phyloP scores from a whole-genome alignment of 371 early-diverging fungal genomes.

The Actinomortierella ambigua region DNA sequence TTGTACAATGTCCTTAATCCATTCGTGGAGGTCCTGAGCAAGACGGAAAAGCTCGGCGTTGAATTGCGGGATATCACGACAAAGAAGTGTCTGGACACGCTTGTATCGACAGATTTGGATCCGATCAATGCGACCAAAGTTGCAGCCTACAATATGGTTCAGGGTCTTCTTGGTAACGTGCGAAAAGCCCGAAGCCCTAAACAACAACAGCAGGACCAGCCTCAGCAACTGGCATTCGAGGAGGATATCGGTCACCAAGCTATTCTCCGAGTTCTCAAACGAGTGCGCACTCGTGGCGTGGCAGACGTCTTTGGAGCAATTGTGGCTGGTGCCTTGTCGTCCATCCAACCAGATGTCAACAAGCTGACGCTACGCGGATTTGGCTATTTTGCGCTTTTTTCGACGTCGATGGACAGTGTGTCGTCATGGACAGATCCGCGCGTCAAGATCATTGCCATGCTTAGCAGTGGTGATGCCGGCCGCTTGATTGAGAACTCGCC shows the following conservation, averaged over 20 bases:
- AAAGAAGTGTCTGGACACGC: conserved; percentile 19
- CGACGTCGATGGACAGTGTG: conserved; percentile 44
- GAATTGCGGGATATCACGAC: conserved; percentile 31
- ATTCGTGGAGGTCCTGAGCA: conserved; percentile 19
- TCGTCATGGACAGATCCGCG: conserved; percentile 34
- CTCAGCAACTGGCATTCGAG: not conserved
- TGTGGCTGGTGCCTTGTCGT: conserved; percentile 35
- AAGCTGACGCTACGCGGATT: conserved; percentile 42
- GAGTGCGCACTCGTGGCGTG: conserved; percentile 33
- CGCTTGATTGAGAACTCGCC: conserved; percentile 11
- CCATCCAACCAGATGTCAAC: conserved; percentile 20
- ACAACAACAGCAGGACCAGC: not conserved
- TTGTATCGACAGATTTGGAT: conserved; percentile 25
- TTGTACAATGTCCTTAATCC: conserved; percentile 38
- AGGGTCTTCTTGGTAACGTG: conserved; percentile 22
- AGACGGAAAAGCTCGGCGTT: conserved; percentile 13
- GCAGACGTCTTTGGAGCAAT: conserved; percentile 40
- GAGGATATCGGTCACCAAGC: conserved; percentile 18
- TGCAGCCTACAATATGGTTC: conserved; percentile 39
- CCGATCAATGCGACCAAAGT: conserved; percentile 18
- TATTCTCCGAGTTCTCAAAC: conserved; percentile 21
- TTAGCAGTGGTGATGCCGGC: conserved; percentile 28
- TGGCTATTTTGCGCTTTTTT: conserved; percentile 42
- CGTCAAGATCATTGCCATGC: conserved; percentile 32
- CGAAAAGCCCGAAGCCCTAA: conserved; percentile 5